These are phyloP conservation scores for Cornus florida DNA, from an alignment of 148 eudicot genomes.

Conservation along the genomic window DNA sequence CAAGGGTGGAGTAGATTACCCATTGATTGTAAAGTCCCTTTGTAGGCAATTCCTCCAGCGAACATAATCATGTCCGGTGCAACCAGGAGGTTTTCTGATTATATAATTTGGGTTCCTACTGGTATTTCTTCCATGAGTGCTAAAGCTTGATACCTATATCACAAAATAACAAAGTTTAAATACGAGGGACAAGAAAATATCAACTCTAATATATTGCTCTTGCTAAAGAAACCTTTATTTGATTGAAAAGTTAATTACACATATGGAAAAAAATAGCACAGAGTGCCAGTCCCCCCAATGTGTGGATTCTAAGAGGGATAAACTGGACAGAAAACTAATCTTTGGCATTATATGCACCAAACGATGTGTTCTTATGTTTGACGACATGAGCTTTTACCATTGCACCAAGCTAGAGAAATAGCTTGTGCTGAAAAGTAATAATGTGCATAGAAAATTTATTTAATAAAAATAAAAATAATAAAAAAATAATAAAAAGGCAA, in stretches of 20 bases:
- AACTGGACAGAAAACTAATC: too few relatives aligned
- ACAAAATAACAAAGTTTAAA: background rate
- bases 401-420: too few relatives aligned
- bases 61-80: slow-evolving; percentile 51
- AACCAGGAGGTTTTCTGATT: slow-evolving; percentile 32
- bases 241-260: background rate
- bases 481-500: background rate
- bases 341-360: too few relatives aligned
- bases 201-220: background rate
- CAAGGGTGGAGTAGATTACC: slow-evolving; percentile 46
- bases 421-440: background rate
- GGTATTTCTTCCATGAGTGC: slow-evolving; percentile 35
- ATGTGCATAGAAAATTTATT: background rate
- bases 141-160: slow-evolving; percentile 68
- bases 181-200: slow-evolving; percentile 7
- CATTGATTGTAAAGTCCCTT: slow-evolving; percentile 81
- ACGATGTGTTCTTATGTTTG: too few relatives aligned
- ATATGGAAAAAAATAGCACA: background rate
- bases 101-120: slow-evolving; percentile 19
- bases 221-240: background rate
- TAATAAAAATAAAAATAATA: background rate
- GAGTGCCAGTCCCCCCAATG: too few relatives aligned
- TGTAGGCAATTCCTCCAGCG: slow-evolving; percentile 74
- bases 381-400: too few relatives aligned
- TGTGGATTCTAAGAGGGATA: too few relatives aligned